Percentiles rank a stretch among this genome's conserved stretches.
Conservation (phyloP, 2,329 filamentous ascomycete genomes). For the Raffaelea arxii region DNA sequence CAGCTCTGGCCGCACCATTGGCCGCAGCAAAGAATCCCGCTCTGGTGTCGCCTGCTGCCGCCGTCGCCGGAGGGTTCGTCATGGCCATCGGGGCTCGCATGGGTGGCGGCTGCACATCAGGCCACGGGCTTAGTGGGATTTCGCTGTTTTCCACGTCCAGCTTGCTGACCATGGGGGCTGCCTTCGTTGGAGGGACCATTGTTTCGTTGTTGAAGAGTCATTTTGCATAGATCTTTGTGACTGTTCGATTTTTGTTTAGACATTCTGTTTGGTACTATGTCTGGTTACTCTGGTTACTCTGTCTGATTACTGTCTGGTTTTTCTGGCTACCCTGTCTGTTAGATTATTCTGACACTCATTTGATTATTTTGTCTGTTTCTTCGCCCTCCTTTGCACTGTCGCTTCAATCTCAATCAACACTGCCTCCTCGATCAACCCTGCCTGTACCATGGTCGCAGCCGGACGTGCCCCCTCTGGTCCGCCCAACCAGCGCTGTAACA, state of each 20-base stretch:
- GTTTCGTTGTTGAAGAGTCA: conserved; percentile 1
- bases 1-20: conserved; percentile 1
- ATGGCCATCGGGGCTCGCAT: conserved; percentile 52
- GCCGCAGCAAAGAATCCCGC: not conserved
- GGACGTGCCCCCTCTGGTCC: conserved; percentile 35
- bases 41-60: conserved; percentile 24
- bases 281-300: not conserved
- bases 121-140: conserved; percentile 60
- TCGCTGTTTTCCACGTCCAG: conserved; percentile 53
- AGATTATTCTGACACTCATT: too few relatives aligned
- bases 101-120: conserved; percentile 58
- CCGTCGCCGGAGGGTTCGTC: conserved; percentile 42
- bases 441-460: conserved; percentile 44
- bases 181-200: conserved; percentile 41
- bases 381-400: conserved; percentile 11
- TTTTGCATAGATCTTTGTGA: not conserved
- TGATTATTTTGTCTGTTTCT: not conserved
- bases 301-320: too few relatives aligned
- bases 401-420: conserved; percentile 31
- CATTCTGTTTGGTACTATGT: not conserved
- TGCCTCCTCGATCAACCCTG: conserved; percentile 37
- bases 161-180: conserved; percentile 47
- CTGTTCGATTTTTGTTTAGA: not conserved
- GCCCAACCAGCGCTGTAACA: conserved; percentile 39
- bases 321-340: too few relatives aligned